These are phyloP conservation scores for Roridomyces roridus DNA, from an alignment of 768 basidiomycete species.

Conservation along the genomic window DNA sequence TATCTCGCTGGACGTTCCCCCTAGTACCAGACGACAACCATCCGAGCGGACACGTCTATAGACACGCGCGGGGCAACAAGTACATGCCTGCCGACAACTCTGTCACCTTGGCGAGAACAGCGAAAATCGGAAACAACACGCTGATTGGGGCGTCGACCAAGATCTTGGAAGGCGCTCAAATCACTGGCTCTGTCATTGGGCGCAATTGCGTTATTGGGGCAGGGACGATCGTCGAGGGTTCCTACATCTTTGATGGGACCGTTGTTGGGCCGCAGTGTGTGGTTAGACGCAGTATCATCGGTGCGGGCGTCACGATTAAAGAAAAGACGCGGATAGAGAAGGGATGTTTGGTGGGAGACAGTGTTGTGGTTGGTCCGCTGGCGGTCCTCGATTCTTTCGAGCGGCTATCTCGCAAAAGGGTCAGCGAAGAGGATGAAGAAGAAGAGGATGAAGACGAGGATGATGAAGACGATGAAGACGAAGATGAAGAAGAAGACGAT, in stretches of 20 bases:
- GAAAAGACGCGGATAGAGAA: constrained; percentile 69
- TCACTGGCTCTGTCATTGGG: constrained; percentile 82
- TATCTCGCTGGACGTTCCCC: constrained; percentile 94
- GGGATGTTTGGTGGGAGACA: constrained; percentile 85
- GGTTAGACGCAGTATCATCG: constrained; percentile 84
- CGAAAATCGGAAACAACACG: constrained; percentile 79
- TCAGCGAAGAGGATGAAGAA: constrained; percentile 39
- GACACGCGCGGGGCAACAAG: constrained; percentile 86
- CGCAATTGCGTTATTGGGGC: constrained; percentile 75
- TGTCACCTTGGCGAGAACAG: constrained; percentile 84
- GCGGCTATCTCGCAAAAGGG: constrained; percentile 60
- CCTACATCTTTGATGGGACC: constrained; percentile 86
- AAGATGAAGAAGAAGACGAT: constrained; percentile 65
- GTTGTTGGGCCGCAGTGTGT: constrained; percentile 71
- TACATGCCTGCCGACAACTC: constrained; percentile 85
- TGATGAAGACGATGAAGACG: constrained; percentile 40
- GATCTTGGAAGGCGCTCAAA: constrained; percentile 68
- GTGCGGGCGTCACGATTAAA: constrained; percentile 73
- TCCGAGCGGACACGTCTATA: constrained; percentile 81
- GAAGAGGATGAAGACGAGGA: constrained; percentile 32
- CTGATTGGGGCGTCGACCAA: constrained; percentile 84
- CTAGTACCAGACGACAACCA: constrained; percentile 94
- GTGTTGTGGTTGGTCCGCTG: constrained; percentile 78
- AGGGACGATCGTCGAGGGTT: constrained; percentile 68
- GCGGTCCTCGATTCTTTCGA: constrained; percentile 73